These are phyloP conservation scores for Populus ilicifolia DNA, from an alignment of 345 rosid species.

Conservation along the genomic window DNA sequence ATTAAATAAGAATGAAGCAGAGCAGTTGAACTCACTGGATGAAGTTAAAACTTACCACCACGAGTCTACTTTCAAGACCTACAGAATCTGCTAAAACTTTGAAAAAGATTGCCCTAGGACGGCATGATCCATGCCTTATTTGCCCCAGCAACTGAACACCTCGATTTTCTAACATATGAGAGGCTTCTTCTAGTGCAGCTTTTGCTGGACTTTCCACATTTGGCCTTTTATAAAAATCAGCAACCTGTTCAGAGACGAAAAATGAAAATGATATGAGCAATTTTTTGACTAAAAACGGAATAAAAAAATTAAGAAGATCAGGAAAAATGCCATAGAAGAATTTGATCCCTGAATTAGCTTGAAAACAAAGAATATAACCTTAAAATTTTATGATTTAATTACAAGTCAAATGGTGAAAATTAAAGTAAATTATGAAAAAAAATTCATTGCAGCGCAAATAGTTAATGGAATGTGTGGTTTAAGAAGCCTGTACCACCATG, in stretches of 20 bases:
- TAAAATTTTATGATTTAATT: background rate
- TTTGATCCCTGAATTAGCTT: background rate
- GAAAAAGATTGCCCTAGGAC: slow-evolving; percentile 88
- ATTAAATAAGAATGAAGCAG: background rate
- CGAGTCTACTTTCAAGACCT: slow-evolving; percentile 84
- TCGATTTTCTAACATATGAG: slow-evolving; percentile 59
- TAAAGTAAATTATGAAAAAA: background rate
- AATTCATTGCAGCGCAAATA: background rate
- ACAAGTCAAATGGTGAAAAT: background rate
- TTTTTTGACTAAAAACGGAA: background rate
- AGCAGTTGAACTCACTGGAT: slow-evolving; percentile 3
- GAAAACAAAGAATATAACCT: background rate
- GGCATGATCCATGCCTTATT: slow-evolving; percentile 86
- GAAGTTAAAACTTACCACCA: slow-evolving; percentile 70
- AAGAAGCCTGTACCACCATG: background rate
- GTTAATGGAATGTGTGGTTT: background rate
- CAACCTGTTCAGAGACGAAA: slow-evolving; percentile 49
- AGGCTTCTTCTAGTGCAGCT: slow-evolving; percentile 63
- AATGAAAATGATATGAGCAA: background rate
- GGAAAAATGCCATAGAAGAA: background rate
- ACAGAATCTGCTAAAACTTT: slow-evolving; percentile 94
- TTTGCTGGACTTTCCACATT: slow-evolving; percentile 76
- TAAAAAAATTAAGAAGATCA: background rate
- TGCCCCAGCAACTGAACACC: slow-evolving; percentile 89
- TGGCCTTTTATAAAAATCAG: slow-evolving; percentile 80